These are phyloP conservation scores for Petunia hybrid DNA, from an alignment of 305 asterid genomes.

Conservation along the genomic window DNA sequence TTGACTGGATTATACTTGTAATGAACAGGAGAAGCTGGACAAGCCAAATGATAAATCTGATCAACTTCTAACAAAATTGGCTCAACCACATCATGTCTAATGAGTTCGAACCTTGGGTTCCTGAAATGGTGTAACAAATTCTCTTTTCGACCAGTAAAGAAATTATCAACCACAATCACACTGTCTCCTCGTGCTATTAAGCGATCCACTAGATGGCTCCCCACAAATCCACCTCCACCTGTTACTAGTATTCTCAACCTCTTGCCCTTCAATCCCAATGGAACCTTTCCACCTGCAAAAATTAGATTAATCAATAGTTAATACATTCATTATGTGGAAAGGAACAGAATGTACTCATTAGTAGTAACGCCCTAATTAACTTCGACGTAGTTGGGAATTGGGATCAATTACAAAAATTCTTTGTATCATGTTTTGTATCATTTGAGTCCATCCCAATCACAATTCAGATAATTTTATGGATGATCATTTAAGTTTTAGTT, in stretches of 20 bases:
- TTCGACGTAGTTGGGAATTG: too few species aligned
- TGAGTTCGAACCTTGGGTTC: conserved; percentile 25
- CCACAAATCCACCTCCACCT: conserved; percentile 95
- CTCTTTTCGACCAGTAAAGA: conserved; percentile 81
- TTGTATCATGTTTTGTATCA: too few species aligned
- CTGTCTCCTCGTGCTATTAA: conserved; percentile 78
- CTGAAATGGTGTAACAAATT: conserved; percentile 68
- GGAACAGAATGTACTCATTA: too few species aligned
- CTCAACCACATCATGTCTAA: conserved; percentile 34
- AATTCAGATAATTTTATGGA: too few species aligned
- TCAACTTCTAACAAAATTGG: conserved; percentile 28
- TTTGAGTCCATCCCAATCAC: too few species aligned
- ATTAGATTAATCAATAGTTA: too few species aligned
- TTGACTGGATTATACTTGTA: conserved; percentile 93
- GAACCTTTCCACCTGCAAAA: conserved; percentile 68
- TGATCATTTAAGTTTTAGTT: too few species aligned
- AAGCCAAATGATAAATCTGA: conserved; percentile 33
- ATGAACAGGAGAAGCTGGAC: conserved; percentile 84
- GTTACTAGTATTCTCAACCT: conserved; percentile 71
- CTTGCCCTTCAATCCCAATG: conserved; percentile 69
- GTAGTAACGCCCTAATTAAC: too few species aligned
- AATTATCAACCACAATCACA: conserved; percentile 81
- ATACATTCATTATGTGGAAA: too few species aligned
- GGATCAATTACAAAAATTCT: too few species aligned
- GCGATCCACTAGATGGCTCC: conserved; percentile 91